phyloP scores from a whole-genome alignment of 108 stramenopile genomes.

The Nitzschia sp. region DNA sequence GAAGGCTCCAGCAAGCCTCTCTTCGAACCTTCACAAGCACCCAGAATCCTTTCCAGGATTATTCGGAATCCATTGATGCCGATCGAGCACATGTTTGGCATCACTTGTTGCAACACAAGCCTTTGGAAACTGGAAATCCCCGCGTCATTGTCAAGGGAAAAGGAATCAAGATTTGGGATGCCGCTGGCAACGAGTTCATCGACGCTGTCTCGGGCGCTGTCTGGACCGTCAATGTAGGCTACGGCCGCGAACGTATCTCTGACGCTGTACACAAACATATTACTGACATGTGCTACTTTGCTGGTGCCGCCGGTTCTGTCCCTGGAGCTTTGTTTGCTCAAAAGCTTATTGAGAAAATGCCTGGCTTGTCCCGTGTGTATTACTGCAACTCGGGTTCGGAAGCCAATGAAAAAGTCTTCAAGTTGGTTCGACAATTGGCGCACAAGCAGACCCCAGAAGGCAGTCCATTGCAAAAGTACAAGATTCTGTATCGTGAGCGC shows the following conservation, averaged over 20 bases:
- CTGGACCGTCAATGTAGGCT: slow-evolving; percentile 1
- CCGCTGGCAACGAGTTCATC: slow-evolving; percentile 1
- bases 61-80: background rate
- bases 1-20: too few species aligned
- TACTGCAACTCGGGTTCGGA: slow-evolving; percentile 1
- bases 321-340: background rate
- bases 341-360: slow-evolving; percentile 2
- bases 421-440: slow-evolving; percentile 7
- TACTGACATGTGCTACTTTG: slow-evolving; percentile 1
- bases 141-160: slow-evolving; percentile 8
- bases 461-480: slow-evolving; percentile 1
- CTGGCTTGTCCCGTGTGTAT: background rate
- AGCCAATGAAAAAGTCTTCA: slow-evolving; percentile 15
- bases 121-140: slow-evolving; percentile 1
- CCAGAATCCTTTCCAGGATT: too few species aligned
- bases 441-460: background rate
- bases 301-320: background rate
- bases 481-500: slow-evolving; percentile 4
- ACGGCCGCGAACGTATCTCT: background rate
- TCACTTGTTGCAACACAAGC: slow-evolving; percentile 12
- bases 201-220: background rate
- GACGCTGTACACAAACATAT: background rate
- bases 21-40: too few species aligned
- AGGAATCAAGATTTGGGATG: slow-evolving; percentile 4
- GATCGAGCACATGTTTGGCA: slow-evolving; percentile 12